Conservation (phyloP, 78 protist species). For the Tieghemostelium lacteum region DNA sequence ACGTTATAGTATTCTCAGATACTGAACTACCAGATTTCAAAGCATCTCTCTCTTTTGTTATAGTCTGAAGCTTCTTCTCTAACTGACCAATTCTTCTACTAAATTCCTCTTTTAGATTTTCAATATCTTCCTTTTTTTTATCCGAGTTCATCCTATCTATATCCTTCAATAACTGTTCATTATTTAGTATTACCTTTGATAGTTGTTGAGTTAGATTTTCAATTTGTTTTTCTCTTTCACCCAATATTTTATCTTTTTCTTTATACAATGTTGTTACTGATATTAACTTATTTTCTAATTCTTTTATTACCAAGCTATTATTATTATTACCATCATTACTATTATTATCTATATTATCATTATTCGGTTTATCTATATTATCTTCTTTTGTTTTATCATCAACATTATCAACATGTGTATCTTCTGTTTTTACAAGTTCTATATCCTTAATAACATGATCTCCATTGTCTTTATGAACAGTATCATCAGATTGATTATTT, state of each 20-base stretch:
- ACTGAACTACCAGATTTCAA: conserved; percentile 7
- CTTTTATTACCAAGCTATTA: conserved; percentile 7
- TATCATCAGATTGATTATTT: background rate
- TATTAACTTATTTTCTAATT: conserved; percentile 27
- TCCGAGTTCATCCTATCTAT: conserved; percentile 12
- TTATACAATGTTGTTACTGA: conserved; percentile 25
- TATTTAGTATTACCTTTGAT: conserved; percentile 11
- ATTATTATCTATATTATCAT: background rate
- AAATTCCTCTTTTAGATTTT: conserved; percentile 75
- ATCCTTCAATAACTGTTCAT: conserved; percentile 56
- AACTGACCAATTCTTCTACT: conserved; percentile 45
- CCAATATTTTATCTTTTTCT: conserved; percentile 42
- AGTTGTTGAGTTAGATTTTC: conserved; percentile 14
- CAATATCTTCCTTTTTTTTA: conserved; percentile 59
- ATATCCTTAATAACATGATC: background rate
- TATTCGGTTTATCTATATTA: background rate
- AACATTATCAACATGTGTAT: background rate
- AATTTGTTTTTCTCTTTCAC: conserved; percentile 40
- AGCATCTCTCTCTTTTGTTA: conserved; percentile 62
- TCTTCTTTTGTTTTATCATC: background rate
- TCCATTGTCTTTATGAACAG: background rate
- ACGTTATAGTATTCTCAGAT: background rate
- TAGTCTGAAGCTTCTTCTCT: conserved; percentile 19
- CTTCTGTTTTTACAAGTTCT: background rate
- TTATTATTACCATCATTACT: background rate